Evolutionary conservation across 257 asterid species (phyloP), one percentile per base, ranked within the genome.

Genomic region (Phtheirospermum japonicum): DNA sequence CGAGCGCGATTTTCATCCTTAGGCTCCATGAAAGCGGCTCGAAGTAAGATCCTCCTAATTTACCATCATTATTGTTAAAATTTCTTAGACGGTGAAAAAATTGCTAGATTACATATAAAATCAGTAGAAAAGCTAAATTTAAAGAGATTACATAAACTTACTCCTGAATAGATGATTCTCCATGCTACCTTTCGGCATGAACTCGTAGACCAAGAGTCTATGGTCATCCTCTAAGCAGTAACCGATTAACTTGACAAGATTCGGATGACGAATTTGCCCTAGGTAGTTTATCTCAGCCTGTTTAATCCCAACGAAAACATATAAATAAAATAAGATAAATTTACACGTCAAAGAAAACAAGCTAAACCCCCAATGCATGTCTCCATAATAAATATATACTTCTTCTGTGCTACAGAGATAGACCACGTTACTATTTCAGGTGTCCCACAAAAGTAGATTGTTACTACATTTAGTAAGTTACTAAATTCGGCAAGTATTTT

Each of bases 131-230:
- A 40, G 9, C 26, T n/a, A n/a, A n/a, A n/a, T n/a, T n/a, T n/a
- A 31, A 58, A 31, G 31, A 45, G 52, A 64, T 51, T 50, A 39
- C 6, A 17, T 59, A 68, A 63, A 79, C 97, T 72, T 68, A 90
- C 97, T 81, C 74, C 97, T 80, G 80, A 87, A 90, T 26, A 90
- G 73, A 76, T 90, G 97, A 79, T 90, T 90, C 75, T 90, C 97
- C 92, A 85, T 77, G 89, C 97, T 87, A 69, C 97, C 97, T 83
- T 82, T 87, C 65, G 95, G 76, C 97, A 90, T 87, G 76, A 78
- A 90, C 72, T 90, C 97, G 19, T 90, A 90, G 0, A 83, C 95
- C 68, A 90, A 70, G 50, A 90, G 95, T 60, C 97, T 71, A 63
- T 90, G 97, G 42, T 90, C 95, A 53, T 90, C 97, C 76, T 90